Evolutionary conservation across 306 rosid species (phyloP).

Genomic region (Carpinus fangiana): DNA sequence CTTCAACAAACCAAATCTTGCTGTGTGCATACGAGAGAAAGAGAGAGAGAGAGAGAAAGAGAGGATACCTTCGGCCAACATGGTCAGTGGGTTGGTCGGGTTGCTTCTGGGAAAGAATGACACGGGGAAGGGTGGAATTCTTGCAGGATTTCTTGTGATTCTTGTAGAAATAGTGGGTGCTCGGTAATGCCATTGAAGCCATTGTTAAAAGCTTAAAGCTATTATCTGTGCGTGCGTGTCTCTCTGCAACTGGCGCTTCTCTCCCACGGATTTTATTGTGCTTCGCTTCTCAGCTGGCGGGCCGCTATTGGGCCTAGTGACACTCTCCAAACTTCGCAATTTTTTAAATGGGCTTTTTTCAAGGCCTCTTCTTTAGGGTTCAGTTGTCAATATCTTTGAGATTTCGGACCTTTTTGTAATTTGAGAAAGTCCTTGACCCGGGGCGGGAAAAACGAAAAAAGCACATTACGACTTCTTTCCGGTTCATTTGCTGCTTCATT

Average conservation of each 20-base stretch:
- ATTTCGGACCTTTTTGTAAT: not conserved
- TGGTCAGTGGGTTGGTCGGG: constrained; percentile 28
- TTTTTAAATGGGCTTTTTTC: not conserved
- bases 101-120: constrained; percentile 31
- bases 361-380: not conserved
- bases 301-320: not conserved
- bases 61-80: constrained; percentile 55
- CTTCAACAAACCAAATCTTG: not conserved
- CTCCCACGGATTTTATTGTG: no score
- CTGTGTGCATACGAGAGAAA: not conserved
- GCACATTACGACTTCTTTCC: no score
- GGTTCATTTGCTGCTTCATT: not conserved
- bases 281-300: not conserved
- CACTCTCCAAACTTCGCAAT: not conserved
- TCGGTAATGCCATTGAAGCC: constrained; percentile 49
- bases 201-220: constrained; percentile 9
- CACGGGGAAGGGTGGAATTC: constrained; percentile 18
- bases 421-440: not conserved
- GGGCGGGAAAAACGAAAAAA: constrained; percentile 9
- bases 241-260: not conserved
- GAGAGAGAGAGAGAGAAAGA: constrained; percentile 6
- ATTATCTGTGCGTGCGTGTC: not conserved
- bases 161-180: constrained; percentile 11
- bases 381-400: not conserved
- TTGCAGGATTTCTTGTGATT: constrained; percentile 5